Base-by-base conservation (phyloP, 495 filamentous ascomycete genomes). In the Hyaloscypha hepaticicola region DNA sequence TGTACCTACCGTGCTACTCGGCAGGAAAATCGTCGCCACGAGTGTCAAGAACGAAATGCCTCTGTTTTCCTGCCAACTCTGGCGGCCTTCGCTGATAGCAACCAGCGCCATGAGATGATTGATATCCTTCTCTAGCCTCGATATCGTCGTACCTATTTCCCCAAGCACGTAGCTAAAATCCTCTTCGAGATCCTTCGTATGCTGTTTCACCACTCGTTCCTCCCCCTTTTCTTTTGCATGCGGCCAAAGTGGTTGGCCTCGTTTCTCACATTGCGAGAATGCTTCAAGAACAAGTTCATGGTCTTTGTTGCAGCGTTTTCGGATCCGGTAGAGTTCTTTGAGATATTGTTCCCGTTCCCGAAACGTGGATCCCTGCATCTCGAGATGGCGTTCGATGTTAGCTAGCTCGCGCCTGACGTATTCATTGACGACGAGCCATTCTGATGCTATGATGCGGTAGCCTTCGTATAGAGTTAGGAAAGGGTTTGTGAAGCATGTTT, bases 371-470 rank as follows among this genome's bases (percentile, higher is more conserved):
- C 25, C 56, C 24, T 38, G 21, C 16, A 45, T 59, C 25, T 59
- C 56, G n/a, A 59, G 29, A 22, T 41, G 34, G 11, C 56, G 56
- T 59, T 59, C 56, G 31, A 59, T 59, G 19, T 59, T 59, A 5
- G 56, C 33, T 4, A 59, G 56, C n/a, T 59, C 31, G 21, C 56
- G 56, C 24, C 45, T 59, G 29, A 59, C 56, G 31, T 59, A 59
- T 38, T 59, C 56, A n/a, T 59, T 41, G 19, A 59, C 56, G 22
- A 59, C 56, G 22, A 59, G 29, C 56, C 56, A 59, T 59, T 59
- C 56, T 11, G 56, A 59, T 4, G 56, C 56, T 16, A 59, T 45
- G 56, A 59, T 26, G 22, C 56, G 16, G 31, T 59, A 59, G 31
- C 31, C 56, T 59, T 59, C 56, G 33, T 59, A 48, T 4, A 59